A percentile compares a stretch with the other conserved stretches of the same genome.
Conservation (phyloP, 148 eudicot species). For the Rhododendron griersonianum region DNA sequence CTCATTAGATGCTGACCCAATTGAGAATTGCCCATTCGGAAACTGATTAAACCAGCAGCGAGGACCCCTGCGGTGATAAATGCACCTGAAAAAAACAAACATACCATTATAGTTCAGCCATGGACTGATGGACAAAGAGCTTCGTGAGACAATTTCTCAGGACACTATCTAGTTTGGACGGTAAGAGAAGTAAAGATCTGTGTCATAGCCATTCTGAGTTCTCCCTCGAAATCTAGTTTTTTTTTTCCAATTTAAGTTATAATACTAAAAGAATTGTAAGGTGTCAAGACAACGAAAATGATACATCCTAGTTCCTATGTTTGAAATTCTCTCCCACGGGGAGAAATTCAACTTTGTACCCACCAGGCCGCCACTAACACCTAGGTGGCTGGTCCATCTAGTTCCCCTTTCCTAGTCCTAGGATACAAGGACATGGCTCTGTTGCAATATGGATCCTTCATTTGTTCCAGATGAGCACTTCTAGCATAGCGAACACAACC, state of each 20-base stretch:
- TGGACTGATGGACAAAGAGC: neutral
- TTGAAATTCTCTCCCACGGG: neutral
- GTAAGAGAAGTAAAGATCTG: neutral
- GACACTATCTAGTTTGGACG: neutral
- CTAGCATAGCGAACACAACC: neutral
- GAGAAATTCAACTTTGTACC: neutral
- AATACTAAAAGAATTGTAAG: neutral
- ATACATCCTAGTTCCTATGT: neutral
- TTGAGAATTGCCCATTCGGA: conserved; percentile 72
- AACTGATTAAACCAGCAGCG: conserved; percentile 83
- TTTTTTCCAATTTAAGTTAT: neutral
- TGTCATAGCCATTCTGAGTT: neutral
- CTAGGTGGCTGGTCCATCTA: neutral
- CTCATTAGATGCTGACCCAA: conserved; percentile 90
- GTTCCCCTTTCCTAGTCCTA: neutral
- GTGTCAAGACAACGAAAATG: neutral
- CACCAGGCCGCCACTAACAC: neutral
- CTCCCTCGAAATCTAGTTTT: neutral
- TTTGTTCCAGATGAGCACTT: neutral
- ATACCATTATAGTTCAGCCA: neutral
- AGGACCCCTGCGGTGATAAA: conserved; percentile 82
- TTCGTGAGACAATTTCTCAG: neutral
- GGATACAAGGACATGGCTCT: neutral
- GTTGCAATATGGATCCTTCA: neutral
- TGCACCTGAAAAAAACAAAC: conserved; percentile 52